Evolutionary conservation across 192 early-diverging fungal species (phyloP).

Genomic region (Cetraspora pellucida): DNA sequence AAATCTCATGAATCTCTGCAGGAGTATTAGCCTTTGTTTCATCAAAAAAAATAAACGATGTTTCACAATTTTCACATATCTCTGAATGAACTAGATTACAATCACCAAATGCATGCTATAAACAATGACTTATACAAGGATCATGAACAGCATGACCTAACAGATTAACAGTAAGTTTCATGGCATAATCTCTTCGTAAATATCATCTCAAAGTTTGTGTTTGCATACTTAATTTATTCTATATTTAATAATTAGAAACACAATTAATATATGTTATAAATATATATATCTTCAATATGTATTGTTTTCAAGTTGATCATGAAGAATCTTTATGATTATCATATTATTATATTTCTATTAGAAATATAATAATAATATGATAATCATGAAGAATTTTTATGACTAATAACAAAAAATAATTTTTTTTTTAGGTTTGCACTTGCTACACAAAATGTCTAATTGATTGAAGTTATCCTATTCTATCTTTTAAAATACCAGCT

Average conservation of each 20-base stretch:
- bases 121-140: neutral
- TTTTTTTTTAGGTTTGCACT: no score
- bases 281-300: no score
- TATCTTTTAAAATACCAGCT: no score
- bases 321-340: neutral
- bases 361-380: no score
- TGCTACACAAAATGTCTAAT: no score
- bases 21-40: neutral
- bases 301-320: neutral
- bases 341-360: neutral
- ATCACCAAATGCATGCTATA: neutral
- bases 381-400: no score
- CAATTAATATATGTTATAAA: no score
- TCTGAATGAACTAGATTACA: neutral
- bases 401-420: no score
- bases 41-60: neutral
- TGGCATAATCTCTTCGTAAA: neutral
- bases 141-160: neutral
- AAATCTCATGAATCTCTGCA: neutral
- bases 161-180: neutral
- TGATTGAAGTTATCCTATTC: no score
- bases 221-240: neutral
- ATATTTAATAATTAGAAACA: no score
- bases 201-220: neutral
- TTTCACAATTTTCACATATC: neutral